phyloP scores from a whole-genome alignment of 805 yeast species.

The Jamesozyma piceae region DNA sequence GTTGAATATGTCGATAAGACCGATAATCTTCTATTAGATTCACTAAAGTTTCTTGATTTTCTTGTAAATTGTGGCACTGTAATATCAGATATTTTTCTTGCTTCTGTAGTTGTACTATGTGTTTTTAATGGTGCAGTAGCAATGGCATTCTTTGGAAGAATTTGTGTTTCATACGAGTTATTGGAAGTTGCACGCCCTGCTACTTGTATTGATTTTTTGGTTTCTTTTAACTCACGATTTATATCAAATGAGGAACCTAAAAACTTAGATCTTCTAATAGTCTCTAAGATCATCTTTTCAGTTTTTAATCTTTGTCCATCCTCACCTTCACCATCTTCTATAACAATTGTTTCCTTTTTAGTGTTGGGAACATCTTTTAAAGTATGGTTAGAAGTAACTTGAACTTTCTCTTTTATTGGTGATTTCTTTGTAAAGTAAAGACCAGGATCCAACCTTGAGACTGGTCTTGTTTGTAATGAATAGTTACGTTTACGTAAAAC shows the following conservation, averaged over 20 bases:
- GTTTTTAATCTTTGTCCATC: conserved; percentile 16
- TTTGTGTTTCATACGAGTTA: conserved; percentile 6
- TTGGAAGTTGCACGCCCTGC: not conserved
- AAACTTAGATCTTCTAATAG: conserved; percentile 37
- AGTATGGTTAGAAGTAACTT: not conserved
- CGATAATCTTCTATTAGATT: conserved; percentile 57
- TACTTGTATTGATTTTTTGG: conserved; percentile 6
- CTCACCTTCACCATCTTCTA: conserved; percentile 7
- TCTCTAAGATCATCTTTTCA: conserved; percentile 32
- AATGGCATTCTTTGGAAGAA: conserved; percentile 22
- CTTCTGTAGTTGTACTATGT: conserved; percentile 24
- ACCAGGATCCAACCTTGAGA: conserved; percentile 38
- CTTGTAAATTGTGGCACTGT: conserved; percentile 64
- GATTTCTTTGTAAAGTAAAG: conserved; percentile 15
- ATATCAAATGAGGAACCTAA: conserved; percentile 35
- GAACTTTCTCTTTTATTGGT: not conserved
- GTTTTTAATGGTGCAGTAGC: conserved; percentile 19
- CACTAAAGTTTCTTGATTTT: conserved; percentile 52
- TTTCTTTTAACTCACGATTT: conserved; percentile 24
- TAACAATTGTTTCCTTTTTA: conserved; percentile 7
- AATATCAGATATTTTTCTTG: conserved; percentile 51
- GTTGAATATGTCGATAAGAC: conserved; percentile 67
- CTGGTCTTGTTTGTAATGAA: conserved; percentile 35
- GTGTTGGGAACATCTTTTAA: conserved; percentile 10
- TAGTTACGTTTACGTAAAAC: conserved; percentile 31